Percentiles rank a stretch among this genome's conserved stretches.
Evolutionary conservation across 2,329 filamentous ascomycete genomes (phyloP).

Genomic region (Epichloe elymi): DNA sequence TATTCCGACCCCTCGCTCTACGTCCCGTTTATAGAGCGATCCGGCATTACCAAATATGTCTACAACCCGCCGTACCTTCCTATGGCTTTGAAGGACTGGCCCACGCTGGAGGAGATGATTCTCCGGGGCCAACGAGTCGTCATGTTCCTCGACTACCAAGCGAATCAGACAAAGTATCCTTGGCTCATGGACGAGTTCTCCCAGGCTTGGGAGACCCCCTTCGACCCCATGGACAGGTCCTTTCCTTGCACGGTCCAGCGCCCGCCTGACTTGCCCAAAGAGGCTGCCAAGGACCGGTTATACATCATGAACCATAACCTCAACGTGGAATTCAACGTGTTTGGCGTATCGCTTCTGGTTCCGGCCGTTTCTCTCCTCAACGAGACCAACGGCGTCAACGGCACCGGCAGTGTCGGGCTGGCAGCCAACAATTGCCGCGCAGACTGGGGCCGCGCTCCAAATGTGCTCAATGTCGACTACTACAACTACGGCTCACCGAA

Average conservation of each 20-base stretch:
- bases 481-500: conserved; percentile 54
- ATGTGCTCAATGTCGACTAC: conserved; percentile 72
- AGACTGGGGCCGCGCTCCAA: conserved; percentile 57
- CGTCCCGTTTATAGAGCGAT: conserved; percentile 52
- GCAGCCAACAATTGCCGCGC: conserved; percentile 48
- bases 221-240: conserved; percentile 48
- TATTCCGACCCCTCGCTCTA: conserved; percentile 53
- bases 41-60: conserved; percentile 59
- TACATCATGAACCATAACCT: conserved; percentile 89
- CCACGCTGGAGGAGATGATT: conserved; percentile 67
- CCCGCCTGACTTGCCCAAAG: conserved; percentile 48
- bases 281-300: conserved; percentile 47
- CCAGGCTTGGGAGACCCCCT: conserved; percentile 89
- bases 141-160: conserved; percentile 75
- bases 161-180: conserved; percentile 64
- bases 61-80: conserved; percentile 61
- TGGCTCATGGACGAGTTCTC: conserved; percentile 82
- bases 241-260: conserved; percentile 75
- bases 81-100: conserved; percentile 67
- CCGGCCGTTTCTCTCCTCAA: conserved; percentile 60
- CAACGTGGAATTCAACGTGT: conserved; percentile 61
- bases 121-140: conserved; percentile 56
- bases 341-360: conserved; percentile 50
- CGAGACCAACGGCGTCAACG: conserved; percentile 54
- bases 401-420: conserved; percentile 52